A percentile compares a stretch with the other conserved stretches of the same genome.
phyloP scores from a whole-genome alignment of 805 yeast species.

The Yamadazyma phyllophila region DNA sequence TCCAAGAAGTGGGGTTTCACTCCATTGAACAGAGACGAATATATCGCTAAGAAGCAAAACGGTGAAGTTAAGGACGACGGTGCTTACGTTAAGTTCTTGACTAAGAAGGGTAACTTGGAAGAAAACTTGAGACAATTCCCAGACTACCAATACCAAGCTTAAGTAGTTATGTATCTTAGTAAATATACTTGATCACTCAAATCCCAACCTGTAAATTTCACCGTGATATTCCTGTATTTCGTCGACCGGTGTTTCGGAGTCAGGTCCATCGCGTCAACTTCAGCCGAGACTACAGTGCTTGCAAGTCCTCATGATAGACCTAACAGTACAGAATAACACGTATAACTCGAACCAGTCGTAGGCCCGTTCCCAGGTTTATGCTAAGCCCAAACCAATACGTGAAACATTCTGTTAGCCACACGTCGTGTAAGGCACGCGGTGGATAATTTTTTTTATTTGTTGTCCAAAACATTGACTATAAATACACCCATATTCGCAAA shows the following conservation, averaged over 20 bases:
- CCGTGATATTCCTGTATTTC: too few relatives aligned
- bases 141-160: constrained; percentile 62
- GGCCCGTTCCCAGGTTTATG: too few relatives aligned
- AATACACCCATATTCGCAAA: not conserved
- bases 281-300: not conserved
- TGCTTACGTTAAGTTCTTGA: constrained; percentile 98
- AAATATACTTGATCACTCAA: not conserved
- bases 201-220: too few relatives aligned
- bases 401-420: not conserved
- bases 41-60: constrained; percentile 88
- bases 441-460: not conserved
- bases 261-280: too few relatives aligned
- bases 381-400: too few relatives aligned
- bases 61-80: constrained; percentile 99
- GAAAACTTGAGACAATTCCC: constrained; percentile 93
- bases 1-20: constrained; percentile 99
- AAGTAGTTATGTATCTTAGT: constrained; percentile 16
- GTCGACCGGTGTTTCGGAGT: too few relatives aligned
- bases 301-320: too few relatives aligned
- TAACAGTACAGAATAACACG: too few relatives aligned
- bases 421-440: constrained; percentile 6
- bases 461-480: constrained; percentile 7
- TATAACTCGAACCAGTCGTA: not conserved
- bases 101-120: constrained; percentile 94
- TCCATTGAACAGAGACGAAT: constrained; percentile 95